Conservation (phyloP, 129 eudicot genomes). For the Tagetes patula region DNA sequence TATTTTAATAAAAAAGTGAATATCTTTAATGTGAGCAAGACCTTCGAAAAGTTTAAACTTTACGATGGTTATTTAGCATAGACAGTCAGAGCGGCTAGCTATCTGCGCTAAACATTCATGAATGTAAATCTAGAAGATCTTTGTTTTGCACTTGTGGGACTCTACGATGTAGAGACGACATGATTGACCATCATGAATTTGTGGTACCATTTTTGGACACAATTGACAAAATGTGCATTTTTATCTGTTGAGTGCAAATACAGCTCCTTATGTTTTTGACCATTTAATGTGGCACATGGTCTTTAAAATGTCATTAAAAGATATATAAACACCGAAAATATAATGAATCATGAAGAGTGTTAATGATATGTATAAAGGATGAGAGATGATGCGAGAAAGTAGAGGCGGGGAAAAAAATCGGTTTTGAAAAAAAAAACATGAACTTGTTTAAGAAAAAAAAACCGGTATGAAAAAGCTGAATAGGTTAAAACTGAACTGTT, state of each 20-base stretch:
- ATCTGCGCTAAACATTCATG: neutral
- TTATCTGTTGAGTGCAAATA: neutral
- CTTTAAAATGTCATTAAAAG: conserved; percentile 9
- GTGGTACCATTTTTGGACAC: neutral
- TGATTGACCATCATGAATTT: neutral
- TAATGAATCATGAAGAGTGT: neutral
- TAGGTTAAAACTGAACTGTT: too few species aligned
- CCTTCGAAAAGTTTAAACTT: too few species aligned
- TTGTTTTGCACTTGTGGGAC: neutral
- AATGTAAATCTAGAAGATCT: neutral
- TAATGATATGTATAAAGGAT: too few species aligned
- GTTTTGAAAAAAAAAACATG: too few species aligned
- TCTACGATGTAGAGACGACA: conserved; percentile 1
- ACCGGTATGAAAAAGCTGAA: too few species aligned
- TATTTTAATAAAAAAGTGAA: too few species aligned
- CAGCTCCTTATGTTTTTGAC: neutral
- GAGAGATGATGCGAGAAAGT: too few species aligned
- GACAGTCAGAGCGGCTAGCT: too few species aligned
- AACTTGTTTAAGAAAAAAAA: too few species aligned
- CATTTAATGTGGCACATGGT: neutral
- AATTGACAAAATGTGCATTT: conserved; percentile 3
- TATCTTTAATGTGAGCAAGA: too few species aligned
- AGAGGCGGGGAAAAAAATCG: too few species aligned
- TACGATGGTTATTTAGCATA: too few species aligned
- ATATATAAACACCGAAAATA: neutral